Conservation (phyloP, 1,284 basidiomycete genomes). For the Pseudozyma sp. region DNA sequence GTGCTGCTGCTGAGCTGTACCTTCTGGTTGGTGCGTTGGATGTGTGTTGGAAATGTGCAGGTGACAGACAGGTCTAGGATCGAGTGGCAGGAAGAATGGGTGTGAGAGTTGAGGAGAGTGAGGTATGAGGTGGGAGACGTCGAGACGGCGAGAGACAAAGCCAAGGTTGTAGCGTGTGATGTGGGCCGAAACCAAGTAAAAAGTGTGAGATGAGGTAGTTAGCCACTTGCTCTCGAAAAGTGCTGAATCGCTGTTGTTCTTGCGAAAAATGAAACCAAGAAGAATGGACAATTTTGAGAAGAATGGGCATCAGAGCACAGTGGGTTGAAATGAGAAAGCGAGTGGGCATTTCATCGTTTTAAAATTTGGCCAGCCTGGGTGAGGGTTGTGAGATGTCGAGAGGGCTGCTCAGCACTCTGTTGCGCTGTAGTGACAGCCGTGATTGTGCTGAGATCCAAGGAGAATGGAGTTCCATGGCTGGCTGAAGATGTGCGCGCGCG, state of each 20-base stretch:
- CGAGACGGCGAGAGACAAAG: background rate
- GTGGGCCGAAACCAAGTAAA: background rate
- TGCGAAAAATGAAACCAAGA: too few relatives aligned
- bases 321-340: background rate
- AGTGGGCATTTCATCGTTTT: slow-evolving; percentile 1
- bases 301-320: background rate
- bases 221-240: background rate
- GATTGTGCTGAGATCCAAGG: background rate
- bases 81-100: background rate
- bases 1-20: background rate
- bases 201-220: slow-evolving; percentile 10
- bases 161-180: background rate
- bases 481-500: background rate
- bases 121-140: background rate
- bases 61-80: slow-evolving; percentile 2
- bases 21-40: slow-evolving; percentile 7
- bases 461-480: background rate
- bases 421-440: background rate
- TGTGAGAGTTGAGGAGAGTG: background rate
- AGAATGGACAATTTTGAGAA: too few relatives aligned
- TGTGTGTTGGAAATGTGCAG: slow-evolving; percentile 14
- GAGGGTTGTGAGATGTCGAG: background rate
- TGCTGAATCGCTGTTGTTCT: too few relatives aligned
- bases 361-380: background rate
- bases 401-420: background rate